Base-by-base conservation (phyloP, 2,329 filamentous ascomycete species). In the Zarea fungicola region DNA sequence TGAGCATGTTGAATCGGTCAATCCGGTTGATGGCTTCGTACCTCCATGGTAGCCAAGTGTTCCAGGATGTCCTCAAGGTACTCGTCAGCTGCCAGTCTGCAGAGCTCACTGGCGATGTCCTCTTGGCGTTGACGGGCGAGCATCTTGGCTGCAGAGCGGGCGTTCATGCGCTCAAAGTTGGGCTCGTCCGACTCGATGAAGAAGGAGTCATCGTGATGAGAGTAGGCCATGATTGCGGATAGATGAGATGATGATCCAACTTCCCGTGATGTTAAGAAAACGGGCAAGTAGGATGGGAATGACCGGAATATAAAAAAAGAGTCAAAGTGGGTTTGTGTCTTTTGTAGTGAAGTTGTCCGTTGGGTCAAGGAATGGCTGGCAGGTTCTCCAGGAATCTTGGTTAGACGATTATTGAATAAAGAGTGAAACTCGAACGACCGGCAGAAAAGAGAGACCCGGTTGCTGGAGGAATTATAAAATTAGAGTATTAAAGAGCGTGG, bases 41-140 rank as follows among this genome's bases (percentile, higher is more conserved):
- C 82, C 83, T 99, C 93, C 92, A 99, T 96, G 62, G 87, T 79
- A 66, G 89, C 81, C 87, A 96, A 93, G 72, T 97, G 92, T 63
- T 86, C 80, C 72, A 97, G 83, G 65, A 96, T 86, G 66, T 97
- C 92, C 67, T 96, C 89, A 59, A 95, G 81, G 65, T 97, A 96
- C 71, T 96, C 90, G 49, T 95, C 89, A 53, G 83, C 84, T 42
- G 90, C 89, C 58, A 87, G 74, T 58, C 84, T 83, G 39, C 91
- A 96, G 56, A 97, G 80, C 65, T 97, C 89, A 63, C 90, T 87
- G 53, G 86, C 90, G 59, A 97, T 86, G 57, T 86, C 85, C 63
- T 92, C 88, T 69, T 96, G 92, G 61, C 84, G 83, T 70, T 92
- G 83, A 63, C 87, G 83, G 52, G 87, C 85, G 59, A 93, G 74